Evolutionary conservation across 257 asterid species (phyloP).

Genomic region (Petrea volubilis): DNA sequence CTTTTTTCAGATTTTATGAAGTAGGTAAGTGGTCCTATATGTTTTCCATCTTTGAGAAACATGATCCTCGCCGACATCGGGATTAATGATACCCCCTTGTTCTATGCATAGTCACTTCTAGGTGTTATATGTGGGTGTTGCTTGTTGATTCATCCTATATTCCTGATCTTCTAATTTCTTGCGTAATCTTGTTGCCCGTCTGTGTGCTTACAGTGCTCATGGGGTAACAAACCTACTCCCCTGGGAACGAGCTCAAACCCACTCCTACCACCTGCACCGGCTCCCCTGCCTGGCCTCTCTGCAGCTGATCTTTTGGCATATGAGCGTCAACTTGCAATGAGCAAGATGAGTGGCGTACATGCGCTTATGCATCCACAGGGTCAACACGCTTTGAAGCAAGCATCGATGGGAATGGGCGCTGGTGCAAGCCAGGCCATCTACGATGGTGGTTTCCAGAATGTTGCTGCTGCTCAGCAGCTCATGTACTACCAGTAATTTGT

Average conservation of each 20-base stretch:
- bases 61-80: neutral
- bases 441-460: conserved; percentile 80
- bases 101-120: no score
- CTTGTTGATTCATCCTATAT: neutral
- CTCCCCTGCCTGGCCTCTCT: conserved; percentile 53
- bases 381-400: conserved; percentile 56
- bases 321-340: conserved; percentile 76
- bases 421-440: conserved; percentile 91
- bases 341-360: conserved; percentile 75
- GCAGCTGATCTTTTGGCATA: conserved; percentile 66
- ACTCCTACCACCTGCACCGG: conserved; percentile 77
- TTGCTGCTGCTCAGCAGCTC: conserved; percentile 85
- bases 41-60: neutral
- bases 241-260: conserved; percentile 85
- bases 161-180: no score
- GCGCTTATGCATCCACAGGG: conserved; percentile 59
- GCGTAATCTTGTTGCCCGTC: neutral
- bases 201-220: conserved; percentile 58
- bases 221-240: conserved; percentile 98
- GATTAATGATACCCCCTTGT: no score
- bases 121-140: neutral
- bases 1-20: neutral
- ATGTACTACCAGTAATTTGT: conserved; percentile 77
- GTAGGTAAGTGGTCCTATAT: no score
- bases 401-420: conserved; percentile 55